Base-by-base conservation (phyloP, 1,139 yeast species). In the Kurtzmaniella quercitrusa region DNA sequence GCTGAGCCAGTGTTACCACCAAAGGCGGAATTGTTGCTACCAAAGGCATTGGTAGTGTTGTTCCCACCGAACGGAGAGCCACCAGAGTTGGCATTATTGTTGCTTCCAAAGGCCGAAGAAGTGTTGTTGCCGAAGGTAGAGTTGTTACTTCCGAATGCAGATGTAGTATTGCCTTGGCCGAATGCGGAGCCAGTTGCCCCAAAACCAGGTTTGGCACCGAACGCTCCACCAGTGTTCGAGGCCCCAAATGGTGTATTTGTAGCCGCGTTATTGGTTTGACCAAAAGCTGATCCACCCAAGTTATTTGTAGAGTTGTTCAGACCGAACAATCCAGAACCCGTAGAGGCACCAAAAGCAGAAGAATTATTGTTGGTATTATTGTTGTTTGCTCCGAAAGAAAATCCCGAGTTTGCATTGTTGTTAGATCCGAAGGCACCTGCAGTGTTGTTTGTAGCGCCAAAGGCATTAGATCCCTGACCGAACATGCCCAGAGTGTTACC, bases 311-410 rank as follows among this genome's bases (percentile, higher is more conserved):
- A 51, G 9, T 30, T 30, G 9, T 30, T 30, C 34, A 12, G 34
- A 14, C 34, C 34, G 11, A 30, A 30, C 5, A 30, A 18, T 11
- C 34, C 58, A 42, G 51, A 45, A 12, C 49, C 39, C 4, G 55
- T 48, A 23, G 52, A 47, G 17, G 48, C 34, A 15, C 61, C 65
- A 48, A 60, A 61, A 0, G 65, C 63, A 6, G 65, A 56, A 9
- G 50, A 6, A 26, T 5, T 26, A 14, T 26, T 47, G 36, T 49
- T 44, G 33, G 50, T 45, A 40, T 50, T 51, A 28, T 52, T 36
- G 18, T 35, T 37, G 11, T 42, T 49, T 21, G 50, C 50, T 7
- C 64, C 65, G 47, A 60, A 58, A 16, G 55, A 47, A 38, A 59
- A 60, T 15, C 60, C 64, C 21, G 60, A 48, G 36, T 47, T 46